Percentiles rank a stretch among this genome's conserved stretches.
Conservation (phyloP, 345 rosid species). For the Brassica cretica region DNA sequence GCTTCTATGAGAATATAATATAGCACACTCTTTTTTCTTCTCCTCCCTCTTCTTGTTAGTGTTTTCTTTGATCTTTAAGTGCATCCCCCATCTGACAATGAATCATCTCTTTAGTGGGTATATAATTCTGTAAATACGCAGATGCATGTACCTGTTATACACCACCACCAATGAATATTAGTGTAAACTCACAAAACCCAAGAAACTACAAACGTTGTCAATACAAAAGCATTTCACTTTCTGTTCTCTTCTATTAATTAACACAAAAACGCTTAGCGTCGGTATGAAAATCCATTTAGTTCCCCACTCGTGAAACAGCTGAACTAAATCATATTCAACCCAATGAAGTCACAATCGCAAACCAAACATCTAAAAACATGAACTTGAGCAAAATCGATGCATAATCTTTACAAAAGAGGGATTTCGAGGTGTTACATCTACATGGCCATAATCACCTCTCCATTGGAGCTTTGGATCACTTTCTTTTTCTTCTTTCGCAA, state of each 20-base stretch:
- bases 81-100: too few relatives aligned
- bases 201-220: conserved; percentile 9
- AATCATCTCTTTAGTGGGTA: not conserved
- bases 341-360: not conserved
- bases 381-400: conserved; percentile 11
- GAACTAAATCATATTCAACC: not conserved
- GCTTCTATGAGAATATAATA: too few relatives aligned
- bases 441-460: conserved; percentile 3
- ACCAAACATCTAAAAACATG: not conserved
- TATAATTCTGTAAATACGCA: conserved; percentile 32
- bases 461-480: conserved; percentile 3
- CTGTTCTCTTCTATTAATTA: not conserved
- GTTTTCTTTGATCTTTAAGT: too few relatives aligned
- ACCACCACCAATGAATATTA: not conserved
- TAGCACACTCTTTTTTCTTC: too few relatives aligned
- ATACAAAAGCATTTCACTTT: not conserved
- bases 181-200: not conserved
- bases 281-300: not conserved
- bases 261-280: not conserved
- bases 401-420: not conserved
- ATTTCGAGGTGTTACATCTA: conserved; percentile 12
- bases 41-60: too few relatives aligned
- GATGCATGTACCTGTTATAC: conserved; percentile 28
- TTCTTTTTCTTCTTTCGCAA: conserved; percentile 10
- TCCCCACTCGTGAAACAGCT: not conserved